A percentile compares a stretch with the other conserved stretches of the same genome.
Conservation (phyloP, 345 rosid species). For the Litchi chinensis region DNA sequence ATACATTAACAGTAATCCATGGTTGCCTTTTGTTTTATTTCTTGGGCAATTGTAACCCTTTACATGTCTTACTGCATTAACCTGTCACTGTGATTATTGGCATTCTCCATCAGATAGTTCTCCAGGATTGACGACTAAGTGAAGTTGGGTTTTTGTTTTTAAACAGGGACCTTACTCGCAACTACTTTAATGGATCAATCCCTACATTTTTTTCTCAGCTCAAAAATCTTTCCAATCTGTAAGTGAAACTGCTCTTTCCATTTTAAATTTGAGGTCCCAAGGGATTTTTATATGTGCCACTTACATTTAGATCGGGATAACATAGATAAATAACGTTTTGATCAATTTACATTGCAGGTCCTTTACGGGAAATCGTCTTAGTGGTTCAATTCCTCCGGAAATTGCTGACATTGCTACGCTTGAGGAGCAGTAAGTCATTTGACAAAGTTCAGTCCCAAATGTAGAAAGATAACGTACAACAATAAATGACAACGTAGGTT, state of each 20-base stretch:
- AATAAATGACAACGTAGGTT: slow-evolving; percentile 13
- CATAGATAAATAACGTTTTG: background rate
- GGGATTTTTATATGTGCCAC: background rate
- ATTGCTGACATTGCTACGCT: slow-evolving; percentile 62
- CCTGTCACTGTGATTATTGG: background rate
- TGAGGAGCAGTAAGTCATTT: slow-evolving; percentile 51
- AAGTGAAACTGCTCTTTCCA: background rate
- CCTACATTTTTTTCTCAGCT: slow-evolving; percentile 58
- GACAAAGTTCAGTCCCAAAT: background rate
- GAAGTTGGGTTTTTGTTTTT: background rate
- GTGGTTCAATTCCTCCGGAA: slow-evolving; percentile 61
- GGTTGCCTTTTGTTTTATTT: too few species aligned
- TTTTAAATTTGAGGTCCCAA: background rate
- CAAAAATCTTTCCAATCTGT: slow-evolving; percentile 34
- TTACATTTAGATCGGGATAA: background rate
- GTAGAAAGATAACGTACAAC: background rate
- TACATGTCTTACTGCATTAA: background rate
- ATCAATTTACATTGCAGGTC: slow-evolving; percentile 39
- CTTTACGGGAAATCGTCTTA: slow-evolving; percentile 61
- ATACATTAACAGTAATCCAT: too few species aligned
- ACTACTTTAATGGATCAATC: slow-evolving; percentile 69
- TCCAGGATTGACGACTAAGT: background rate
- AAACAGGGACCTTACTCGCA: slow-evolving; percentile 72
- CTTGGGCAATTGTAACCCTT: background rate
- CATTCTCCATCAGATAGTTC: background rate